Percentiles rank a stretch among this genome's conserved stretches.
These are phyloP conservation scores for Puccinia hordei DNA, from an alignment of 1,284 basidiomycete species.

Conservation along the genomic window DNA sequence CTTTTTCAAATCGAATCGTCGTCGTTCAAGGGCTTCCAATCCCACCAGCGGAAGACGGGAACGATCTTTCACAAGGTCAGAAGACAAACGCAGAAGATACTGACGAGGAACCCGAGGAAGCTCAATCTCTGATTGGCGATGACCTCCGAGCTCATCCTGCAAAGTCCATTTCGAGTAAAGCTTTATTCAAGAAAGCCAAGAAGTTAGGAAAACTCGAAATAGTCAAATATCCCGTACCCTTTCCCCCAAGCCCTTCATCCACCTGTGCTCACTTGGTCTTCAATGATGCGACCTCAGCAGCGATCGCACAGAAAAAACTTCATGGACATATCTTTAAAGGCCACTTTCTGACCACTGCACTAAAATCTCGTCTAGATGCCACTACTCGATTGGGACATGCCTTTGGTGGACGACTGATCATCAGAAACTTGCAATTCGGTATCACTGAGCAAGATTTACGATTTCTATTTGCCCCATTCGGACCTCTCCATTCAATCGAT, in stretches of 20 bases:
- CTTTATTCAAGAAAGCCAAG: slow-evolving; percentile 54
- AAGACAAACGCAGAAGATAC: slow-evolving; percentile 79
- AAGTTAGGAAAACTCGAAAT: slow-evolving; percentile 52
- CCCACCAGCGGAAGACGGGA: slow-evolving; percentile 54
- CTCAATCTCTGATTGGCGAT: slow-evolving; percentile 58
- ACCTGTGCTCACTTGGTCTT: slow-evolving; percentile 74
- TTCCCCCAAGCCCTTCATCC: slow-evolving; percentile 57
- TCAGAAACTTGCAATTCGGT: slow-evolving; percentile 81
- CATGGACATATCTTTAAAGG: slow-evolving; percentile 95
- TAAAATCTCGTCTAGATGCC: slow-evolving; percentile 81
- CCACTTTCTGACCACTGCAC: slow-evolving; percentile 76
- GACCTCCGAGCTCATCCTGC: slow-evolving; percentile 48
- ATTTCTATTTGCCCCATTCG: slow-evolving; percentile 81
- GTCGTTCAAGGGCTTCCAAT: slow-evolving; percentile 74
- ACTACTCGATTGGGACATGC: slow-evolving; percentile 60
- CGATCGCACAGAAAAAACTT: slow-evolving; percentile 75
- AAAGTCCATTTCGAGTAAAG: slow-evolving; percentile 49
- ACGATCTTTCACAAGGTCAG: slow-evolving; percentile 64
- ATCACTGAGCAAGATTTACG: slow-evolving; percentile 82
- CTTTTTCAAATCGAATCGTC: slow-evolving; percentile 76
- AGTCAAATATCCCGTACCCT: slow-evolving; percentile 44
- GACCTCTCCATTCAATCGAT: slow-evolving; percentile 81
- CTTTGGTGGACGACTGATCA: slow-evolving; percentile 78
- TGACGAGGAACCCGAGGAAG: slow-evolving; percentile 69
- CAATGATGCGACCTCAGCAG: slow-evolving; percentile 70